Evolutionary conservation across 2,329 filamentous ascomycete species (phyloP).

Genomic region (Colletotrichum eremochloae): DNA sequence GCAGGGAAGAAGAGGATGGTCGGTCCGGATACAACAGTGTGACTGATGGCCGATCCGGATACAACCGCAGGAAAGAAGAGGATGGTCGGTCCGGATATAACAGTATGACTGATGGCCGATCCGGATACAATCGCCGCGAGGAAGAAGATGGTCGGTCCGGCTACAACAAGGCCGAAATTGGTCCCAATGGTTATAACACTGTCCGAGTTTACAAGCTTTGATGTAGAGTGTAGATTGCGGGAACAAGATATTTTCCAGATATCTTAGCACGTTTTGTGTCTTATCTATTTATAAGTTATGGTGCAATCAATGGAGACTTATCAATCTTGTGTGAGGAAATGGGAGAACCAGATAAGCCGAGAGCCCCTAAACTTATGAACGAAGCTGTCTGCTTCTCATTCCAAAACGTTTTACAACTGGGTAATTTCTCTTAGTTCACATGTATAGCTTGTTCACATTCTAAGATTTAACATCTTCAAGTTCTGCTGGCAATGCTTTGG

Average conservation of each 20-base stretch:
- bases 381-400: background rate
- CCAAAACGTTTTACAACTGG: background rate
- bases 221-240: background rate
- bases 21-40: background rate
- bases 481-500: background rate
- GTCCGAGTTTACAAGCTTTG: background rate
- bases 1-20: background rate
- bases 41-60: background rate
- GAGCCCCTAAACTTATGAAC: background rate
- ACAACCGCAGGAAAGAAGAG: no score
- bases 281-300: background rate
- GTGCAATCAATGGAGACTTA: no score
- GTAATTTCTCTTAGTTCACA: background rate
- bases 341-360: no score
- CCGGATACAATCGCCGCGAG: background rate
- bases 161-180: background rate
- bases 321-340: background rate
- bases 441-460: accelerated
- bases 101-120: background rate
- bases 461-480: background rate
- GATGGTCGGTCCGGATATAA: constrained; percentile 2
- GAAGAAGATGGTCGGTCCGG: background rate
- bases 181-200: no score
- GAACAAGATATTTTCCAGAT: background rate
- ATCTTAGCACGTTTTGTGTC: background rate